phyloP scores from a whole-genome alignment of 2,329 filamentous ascomycete species.

The Pseudogymnoascus sp. region DNA sequence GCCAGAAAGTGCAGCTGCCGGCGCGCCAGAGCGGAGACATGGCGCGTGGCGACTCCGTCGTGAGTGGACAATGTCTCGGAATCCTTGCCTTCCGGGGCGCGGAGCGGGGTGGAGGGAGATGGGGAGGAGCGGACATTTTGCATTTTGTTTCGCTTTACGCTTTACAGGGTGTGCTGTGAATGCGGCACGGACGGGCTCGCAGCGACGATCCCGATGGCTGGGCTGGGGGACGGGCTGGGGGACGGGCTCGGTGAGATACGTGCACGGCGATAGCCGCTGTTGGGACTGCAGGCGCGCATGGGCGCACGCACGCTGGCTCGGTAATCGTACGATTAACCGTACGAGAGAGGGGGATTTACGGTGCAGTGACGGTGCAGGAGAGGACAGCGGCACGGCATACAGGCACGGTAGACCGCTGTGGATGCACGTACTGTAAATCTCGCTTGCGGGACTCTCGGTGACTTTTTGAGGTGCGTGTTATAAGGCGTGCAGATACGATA shows the following conservation, averaged over 20 bases:
- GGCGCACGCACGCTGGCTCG: background rate
- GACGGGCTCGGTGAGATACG: background rate
- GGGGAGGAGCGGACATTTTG: background rate
- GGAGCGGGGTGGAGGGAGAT: background rate
- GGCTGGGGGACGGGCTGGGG: background rate
- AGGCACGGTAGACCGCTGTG: background rate
- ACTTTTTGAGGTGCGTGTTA: background rate
- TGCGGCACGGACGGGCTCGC: background rate
- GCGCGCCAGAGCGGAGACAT: background rate
- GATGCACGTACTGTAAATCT: background rate
- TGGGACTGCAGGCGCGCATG: background rate
- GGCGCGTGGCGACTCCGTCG: background rate
- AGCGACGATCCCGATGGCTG: background rate
- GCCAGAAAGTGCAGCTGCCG: background rate
- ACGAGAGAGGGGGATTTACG: background rate
- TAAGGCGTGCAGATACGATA: background rate
- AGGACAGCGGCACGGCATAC: background rate
- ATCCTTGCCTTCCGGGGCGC: background rate
- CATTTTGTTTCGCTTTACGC: background rate
- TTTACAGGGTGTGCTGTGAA: background rate
- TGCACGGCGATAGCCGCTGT: background rate
- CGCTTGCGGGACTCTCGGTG: background rate
- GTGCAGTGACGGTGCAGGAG: background rate
- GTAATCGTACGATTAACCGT: background rate
- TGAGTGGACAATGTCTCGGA: background rate